Evolutionary conservation across 2,329 filamentous ascomycete species (phyloP).

Genomic region (Shiraia bambusicola): DNA sequence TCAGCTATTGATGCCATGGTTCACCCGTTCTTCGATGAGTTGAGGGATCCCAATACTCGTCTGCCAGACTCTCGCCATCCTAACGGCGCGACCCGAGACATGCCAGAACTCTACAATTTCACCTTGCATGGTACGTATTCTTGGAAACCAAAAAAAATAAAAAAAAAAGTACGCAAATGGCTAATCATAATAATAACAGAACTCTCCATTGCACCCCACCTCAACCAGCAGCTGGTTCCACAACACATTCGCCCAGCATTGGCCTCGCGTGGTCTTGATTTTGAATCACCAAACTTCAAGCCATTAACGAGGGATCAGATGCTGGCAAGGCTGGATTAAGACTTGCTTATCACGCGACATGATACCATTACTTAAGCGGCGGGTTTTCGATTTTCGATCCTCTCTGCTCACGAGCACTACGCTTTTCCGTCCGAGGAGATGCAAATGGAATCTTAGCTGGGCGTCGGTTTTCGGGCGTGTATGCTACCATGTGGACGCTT

Average conservation of each 20-base stretch:
- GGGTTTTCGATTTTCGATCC: conserved; percentile 31
- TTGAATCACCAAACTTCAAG: conserved; percentile 77
- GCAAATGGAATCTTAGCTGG: conserved; percentile 41
- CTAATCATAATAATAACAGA: conserved; percentile 57
- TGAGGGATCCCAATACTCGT: conserved; percentile 86
- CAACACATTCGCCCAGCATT: conserved; percentile 75
- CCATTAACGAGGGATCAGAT: conserved; percentile 92
- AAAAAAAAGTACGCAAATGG: neutral
- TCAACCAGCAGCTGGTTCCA: conserved; percentile 88
- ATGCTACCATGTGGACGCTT: conserved; percentile 39
- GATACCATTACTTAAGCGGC: conserved; percentile 45
- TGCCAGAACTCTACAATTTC: conserved; percentile 91
- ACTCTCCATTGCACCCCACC: conserved; percentile 86
- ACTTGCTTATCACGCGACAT: conserved; percentile 38
- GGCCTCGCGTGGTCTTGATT: conserved; percentile 77
- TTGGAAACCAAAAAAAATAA: neutral
- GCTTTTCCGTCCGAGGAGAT: conserved; percentile 34
- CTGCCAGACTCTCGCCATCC: conserved; percentile 93
- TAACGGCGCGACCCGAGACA: conserved; percentile 73
- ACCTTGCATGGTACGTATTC: conserved; percentile 79
- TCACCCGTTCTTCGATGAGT: conserved; percentile 97
- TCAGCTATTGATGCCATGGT: conserved; percentile 96
- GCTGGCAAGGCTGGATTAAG: conserved; percentile 91
- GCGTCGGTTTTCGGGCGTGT: conserved; percentile 37
- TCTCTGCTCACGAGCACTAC: conserved; percentile 35